Base-by-base conservation (phyloP, 2,329 filamentous ascomycete genomes). In the Ceratocystis harringtonii region DNA sequence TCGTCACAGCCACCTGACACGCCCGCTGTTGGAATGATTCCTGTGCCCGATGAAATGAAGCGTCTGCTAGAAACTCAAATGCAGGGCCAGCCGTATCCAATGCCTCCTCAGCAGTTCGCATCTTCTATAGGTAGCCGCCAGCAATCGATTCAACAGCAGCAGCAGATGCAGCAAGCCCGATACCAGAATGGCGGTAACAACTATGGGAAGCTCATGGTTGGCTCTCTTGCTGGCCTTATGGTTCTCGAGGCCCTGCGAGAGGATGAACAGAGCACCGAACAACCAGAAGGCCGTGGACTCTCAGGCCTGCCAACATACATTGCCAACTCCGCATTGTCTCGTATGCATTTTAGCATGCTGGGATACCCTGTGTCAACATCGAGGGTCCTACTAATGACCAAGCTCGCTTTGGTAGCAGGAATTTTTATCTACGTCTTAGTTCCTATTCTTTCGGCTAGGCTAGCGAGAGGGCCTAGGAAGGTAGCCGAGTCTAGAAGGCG, bases 191-290 rank as follows among this genome's bases (percentile, higher is more conserved):
- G 55, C 19, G 75, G 77, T 5, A 78, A 75, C 1, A 86, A 84
- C 68, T 80, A 83, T 66, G 83, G 83, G 63, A 95, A 95, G 76
- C 80, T 96, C 69, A 94, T 96, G 89, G 85, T 96, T 4, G 92
- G 92, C 52, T 92, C 92, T 19, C 81, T 97, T 67, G 92, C 92
- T 28, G 91, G 90, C 15, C 79, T 97, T 19, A 96, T 97, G 92
- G 81, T 96, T 43, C 77, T 96, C 70, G 91, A 96, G 75, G 90
- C 90, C 0, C 79, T 92, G 65, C 80, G 81, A 44, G 82, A 88
- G 72, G 77, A 85, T 70, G 83, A 90, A 75, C 75, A 84, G 72
- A 82, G 84, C 70, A 81, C 80, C 60, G 85, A 88, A 62, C 80
- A 80, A 1, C 79, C 85, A 5, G 79, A 84, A 62, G 86, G 86